phyloP scores from a whole-genome alignment of 2,329 filamentous ascomycete species.

The Verticillium alfalfae region DNA sequence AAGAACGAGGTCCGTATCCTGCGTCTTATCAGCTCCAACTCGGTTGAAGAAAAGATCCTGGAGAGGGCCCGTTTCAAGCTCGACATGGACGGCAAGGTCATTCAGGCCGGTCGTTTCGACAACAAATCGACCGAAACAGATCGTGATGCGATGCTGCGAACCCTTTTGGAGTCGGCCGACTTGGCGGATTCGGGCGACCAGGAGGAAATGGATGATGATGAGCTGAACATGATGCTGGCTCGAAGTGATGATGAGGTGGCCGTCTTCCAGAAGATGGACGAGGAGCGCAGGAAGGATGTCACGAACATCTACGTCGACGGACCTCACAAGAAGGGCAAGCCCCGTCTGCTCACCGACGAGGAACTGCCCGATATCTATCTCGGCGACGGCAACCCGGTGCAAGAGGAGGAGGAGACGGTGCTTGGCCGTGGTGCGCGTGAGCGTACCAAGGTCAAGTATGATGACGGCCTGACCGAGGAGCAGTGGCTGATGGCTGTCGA shows the following conservation, averaged over 20 bases:
- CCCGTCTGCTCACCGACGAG: slow-evolving; percentile 78
- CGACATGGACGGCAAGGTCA: slow-evolving; percentile 99
- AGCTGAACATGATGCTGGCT: slow-evolving; percentile 90
- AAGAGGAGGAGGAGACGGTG: slow-evolving; percentile 70
- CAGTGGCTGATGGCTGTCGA: slow-evolving; percentile 99
- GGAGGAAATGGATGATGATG: slow-evolving; percentile 98
- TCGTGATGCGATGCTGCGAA: slow-evolving; percentile 92
- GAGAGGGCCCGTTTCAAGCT: slow-evolving; percentile 96
- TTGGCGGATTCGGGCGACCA: slow-evolving; percentile 66
- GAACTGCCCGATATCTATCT: slow-evolving; percentile 95
- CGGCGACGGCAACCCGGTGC: slow-evolving; percentile 73
- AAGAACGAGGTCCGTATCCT: slow-evolving; percentile 99
- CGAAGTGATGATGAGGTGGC: slow-evolving; percentile 74
- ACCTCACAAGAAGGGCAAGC: slow-evolving; percentile 55
- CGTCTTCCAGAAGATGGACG: slow-evolving; percentile 79
- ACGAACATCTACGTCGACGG: slow-evolving; percentile 62
- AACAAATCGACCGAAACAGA: slow-evolving; percentile 99
- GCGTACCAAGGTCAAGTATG: slow-evolving; percentile 88
- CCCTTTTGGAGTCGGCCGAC: slow-evolving; percentile 81
- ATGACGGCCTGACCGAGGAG: slow-evolving; percentile 96
- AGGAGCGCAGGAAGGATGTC: slow-evolving; percentile 56
- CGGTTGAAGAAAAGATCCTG: slow-evolving; percentile 96
- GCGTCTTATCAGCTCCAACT: slow-evolving; percentile 91
- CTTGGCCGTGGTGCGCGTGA: slow-evolving; percentile 89
- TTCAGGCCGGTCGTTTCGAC: slow-evolving; percentile 98